A percentile compares a stretch with the other conserved stretches of the same genome.
Conservation (phyloP, 1,284 basidiomycete species). For the Cutaneotrichosporon mucoides region DNA sequence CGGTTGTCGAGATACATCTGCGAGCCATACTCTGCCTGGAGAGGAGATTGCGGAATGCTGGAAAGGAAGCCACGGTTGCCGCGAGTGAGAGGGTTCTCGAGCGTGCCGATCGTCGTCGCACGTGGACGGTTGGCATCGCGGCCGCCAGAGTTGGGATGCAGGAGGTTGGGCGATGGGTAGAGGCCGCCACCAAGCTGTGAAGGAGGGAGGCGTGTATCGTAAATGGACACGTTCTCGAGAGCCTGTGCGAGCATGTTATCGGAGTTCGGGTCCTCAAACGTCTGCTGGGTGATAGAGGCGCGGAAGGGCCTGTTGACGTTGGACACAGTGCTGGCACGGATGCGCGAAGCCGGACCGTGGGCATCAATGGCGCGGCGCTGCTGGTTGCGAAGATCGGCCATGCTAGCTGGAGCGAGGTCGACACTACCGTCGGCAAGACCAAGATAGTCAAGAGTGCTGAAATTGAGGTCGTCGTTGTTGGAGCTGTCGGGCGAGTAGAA, state of each 20-base stretch:
- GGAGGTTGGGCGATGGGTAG: slow-evolving; percentile 14
- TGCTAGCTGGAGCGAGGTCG: slow-evolving; percentile 63
- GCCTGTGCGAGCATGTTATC: slow-evolving; percentile 43
- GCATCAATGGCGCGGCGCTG: slow-evolving; percentile 76
- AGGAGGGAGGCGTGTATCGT: slow-evolving; percentile 27
- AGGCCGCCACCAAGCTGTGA: slow-evolving; percentile 7
- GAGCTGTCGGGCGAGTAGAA: slow-evolving; percentile 34
- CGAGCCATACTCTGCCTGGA: slow-evolving; percentile 21
- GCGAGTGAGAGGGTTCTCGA: slow-evolving; percentile 60
- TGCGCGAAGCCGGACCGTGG: slow-evolving; percentile 62
- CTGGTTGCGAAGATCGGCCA: slow-evolving; percentile 77
- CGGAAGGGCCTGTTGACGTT: slow-evolving; percentile 60
- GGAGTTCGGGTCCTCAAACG: slow-evolving; percentile 61
- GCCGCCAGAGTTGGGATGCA: slow-evolving; percentile 20
- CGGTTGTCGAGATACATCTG: slow-evolving; percentile 8
- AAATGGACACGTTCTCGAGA: slow-evolving; percentile 38
- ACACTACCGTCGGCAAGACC: slow-evolving; percentile 62
- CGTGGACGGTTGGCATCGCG: slow-evolving; percentile 61
- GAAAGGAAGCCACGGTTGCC: slow-evolving; percentile 52
- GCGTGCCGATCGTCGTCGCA: slow-evolving; percentile 82
- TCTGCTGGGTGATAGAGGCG: slow-evolving; percentile 56
- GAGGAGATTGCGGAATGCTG: slow-evolving; percentile 43
- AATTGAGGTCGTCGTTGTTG: slow-evolving; percentile 73
- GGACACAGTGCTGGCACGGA: slow-evolving; percentile 85
- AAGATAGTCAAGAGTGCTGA: slow-evolving; percentile 90